Percentiles rank a stretch among this genome's conserved stretches.
Conservation (phyloP, 2,329 filamentous ascomycete species). For the Neofusicoccum parvum region DNA sequence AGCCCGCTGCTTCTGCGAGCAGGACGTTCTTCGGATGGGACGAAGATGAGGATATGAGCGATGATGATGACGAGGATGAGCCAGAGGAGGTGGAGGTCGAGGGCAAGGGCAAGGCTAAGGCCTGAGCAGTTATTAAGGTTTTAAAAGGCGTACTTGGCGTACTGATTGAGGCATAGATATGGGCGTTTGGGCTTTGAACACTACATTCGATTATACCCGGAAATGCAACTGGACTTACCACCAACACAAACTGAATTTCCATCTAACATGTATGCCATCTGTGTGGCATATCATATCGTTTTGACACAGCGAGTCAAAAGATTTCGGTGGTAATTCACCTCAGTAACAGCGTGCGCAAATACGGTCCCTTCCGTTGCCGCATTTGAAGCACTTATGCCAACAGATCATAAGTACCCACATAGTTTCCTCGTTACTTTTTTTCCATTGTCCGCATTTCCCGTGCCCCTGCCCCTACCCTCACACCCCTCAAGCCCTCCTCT, state of each 20-base stretch:
- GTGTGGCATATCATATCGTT: too few species aligned
- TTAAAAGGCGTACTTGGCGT: not conserved
- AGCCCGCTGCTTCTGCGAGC: conserved; percentile 32
- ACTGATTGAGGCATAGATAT: not conserved
- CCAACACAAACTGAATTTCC: not conserved
- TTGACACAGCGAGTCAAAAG: too few species aligned
- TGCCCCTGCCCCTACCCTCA: not conserved
- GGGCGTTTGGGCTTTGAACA: not conserved
- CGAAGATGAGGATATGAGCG: conserved; percentile 64
- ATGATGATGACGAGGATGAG: conserved; percentile 50
- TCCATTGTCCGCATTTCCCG: too few species aligned
- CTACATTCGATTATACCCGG: conserved; percentile 6
- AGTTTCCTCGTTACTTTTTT: too few species aligned
- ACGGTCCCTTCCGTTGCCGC: too few species aligned
- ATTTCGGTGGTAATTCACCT: too few species aligned
- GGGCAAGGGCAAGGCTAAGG: conserved; percentile 45
- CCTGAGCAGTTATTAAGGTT: not conserved
- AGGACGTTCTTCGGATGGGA: conserved; percentile 74
- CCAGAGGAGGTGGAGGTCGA: conserved; percentile 39
- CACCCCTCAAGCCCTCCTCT: conserved; percentile 21
- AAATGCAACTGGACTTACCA: not conserved
- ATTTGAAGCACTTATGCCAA: too few species aligned
- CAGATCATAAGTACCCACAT: too few species aligned
- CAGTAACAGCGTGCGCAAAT: too few species aligned
- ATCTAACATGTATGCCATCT: not conserved